A percentile compares a stretch with the other conserved stretches of the same genome.
Conservation (phyloP, 805 yeast genomes). For the Candida pseudoglaebosa region DNA sequence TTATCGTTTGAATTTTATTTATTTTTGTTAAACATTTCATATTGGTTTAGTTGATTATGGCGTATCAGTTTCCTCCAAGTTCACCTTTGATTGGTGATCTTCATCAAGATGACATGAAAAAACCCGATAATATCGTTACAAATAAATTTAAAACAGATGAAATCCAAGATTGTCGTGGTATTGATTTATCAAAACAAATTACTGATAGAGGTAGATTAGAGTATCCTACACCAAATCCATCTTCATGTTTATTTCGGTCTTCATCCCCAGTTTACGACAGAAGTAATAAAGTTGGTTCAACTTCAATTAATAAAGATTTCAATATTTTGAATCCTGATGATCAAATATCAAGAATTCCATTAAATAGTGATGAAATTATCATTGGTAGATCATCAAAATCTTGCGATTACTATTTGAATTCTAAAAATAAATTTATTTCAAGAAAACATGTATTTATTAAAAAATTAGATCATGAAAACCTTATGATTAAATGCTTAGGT, state of each 20-base stretch:
- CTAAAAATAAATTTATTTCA: constrained; percentile 55
- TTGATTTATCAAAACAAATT: not conserved
- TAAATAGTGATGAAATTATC: constrained; percentile 37
- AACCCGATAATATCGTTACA: constrained; percentile 9
- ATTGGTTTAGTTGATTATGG: not conserved
- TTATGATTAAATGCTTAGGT: constrained; percentile 70
- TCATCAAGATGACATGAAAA: constrained; percentile 11
- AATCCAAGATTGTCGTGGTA: not conserved
- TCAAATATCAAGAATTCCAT: constrained; percentile 31
- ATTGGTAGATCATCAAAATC: constrained; percentile 69
- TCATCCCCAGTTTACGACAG: constrained; percentile 30
- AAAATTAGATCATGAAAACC: constrained; percentile 37
- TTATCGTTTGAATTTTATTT: too few relatives aligned
- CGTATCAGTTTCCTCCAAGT: constrained; percentile 43
- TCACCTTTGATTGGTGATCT: constrained; percentile 40
- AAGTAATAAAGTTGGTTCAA: constrained; percentile 6
- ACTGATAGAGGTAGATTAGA: constrained; percentile 9
- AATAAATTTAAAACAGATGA: constrained; percentile 4
- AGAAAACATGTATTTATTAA: constrained; percentile 56
- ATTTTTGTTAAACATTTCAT: too few relatives aligned
- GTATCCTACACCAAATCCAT: constrained; percentile 72
- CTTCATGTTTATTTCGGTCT: constrained; percentile 41
- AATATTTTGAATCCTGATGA: constrained; percentile 32
- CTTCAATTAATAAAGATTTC: constrained; percentile 28
- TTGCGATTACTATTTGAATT: constrained; percentile 48